Evolutionary conservation across 306 rosid species (phyloP), one percentile per base, ranked within the genome.

Genomic region (Abrus pulchellus): DNA sequence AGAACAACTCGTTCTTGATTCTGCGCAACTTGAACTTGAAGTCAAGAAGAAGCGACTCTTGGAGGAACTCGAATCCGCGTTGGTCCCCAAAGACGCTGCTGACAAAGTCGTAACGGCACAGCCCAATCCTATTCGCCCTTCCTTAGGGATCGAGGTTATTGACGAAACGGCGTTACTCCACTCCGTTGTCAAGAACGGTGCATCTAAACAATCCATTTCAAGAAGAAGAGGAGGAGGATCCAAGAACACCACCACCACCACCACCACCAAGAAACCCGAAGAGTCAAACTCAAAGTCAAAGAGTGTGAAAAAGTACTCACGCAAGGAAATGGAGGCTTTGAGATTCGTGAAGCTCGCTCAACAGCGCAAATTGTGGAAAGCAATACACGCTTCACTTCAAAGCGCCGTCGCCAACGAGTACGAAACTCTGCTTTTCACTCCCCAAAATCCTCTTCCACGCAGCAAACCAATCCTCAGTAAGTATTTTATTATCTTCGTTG

Each of bases 141-240:
- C 29, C 74, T 54, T 83, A 27, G 89, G 84, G 82, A 75, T 92
- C 68, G 85, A 92, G 82, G 92, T 94, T 1, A 84, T 94, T 41
- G 98, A 94, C 70, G 97, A 94, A 41, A 94, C 97, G 3, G 98
- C 98, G 13, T 59, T 94, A 84, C 86, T 94, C 3, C 91, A 87
- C 6, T 40, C 85, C 33, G 29, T 84, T 50, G 62, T 75, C 38
- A 75, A 63, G 76, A 86, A 65, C 62, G 82, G 59, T 45, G 71
- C 12, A 5, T 40, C 47, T 2, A 89, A 69, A 77, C 40, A 76
- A 32, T 2, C 72, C 1, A 7, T 2, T 55, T 43, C 86, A 28
- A 61, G 85, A 80, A 86, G 86, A 80, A 83, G 28, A 61, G 79
- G 77, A 50, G 81, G 83, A 71, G 61, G 49, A 20, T 0, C 43